Percentiles rank a stretch among this genome's conserved stretches.
phyloP scores from a whole-genome alignment of 768 basidiomycete species.

The Scleroderma citrinum region DNA sequence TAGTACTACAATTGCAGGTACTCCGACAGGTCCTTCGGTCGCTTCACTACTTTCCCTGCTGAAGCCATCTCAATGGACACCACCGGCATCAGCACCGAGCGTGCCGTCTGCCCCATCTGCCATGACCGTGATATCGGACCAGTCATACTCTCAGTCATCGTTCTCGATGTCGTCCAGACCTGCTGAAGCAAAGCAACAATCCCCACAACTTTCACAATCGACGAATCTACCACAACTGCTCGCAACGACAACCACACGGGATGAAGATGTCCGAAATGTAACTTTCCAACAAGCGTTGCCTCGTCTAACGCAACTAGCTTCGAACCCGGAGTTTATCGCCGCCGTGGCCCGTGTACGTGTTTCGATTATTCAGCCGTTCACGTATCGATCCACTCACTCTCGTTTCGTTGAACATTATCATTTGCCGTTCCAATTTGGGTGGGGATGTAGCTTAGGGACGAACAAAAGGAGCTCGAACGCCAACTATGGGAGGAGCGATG shows the following conservation, averaged over 20 bases:
- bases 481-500: constrained; percentile 64
- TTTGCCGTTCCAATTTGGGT: constrained; percentile 7
- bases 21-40: constrained; percentile 34
- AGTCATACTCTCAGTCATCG: constrained; percentile 9
- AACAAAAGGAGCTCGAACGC: constrained; percentile 65
- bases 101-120: neutral
- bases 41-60: constrained; percentile 61
- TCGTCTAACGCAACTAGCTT: constrained; percentile 52
- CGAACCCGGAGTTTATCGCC: constrained; percentile 45
- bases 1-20: constrained; percentile 17
- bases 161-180: neutral
- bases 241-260: constrained; percentile 2
- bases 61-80: constrained; percentile 29
- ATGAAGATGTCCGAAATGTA: constrained; percentile 39
- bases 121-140: constrained; percentile 5
- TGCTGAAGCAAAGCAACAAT: constrained; percentile 1
- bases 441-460: constrained; percentile 52
- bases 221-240: constrained; percentile 6
- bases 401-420: neutral
- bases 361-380: neutral
- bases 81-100: neutral
- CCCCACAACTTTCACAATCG: constrained; percentile 10
- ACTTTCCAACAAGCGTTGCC: constrained; percentile 71
- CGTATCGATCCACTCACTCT: neutral
- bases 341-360: constrained; percentile 47